Evolutionary conservation across 139 green algal genomes (phyloP).

Genomic region (Chlamydomonas sphaeroides): DNA sequence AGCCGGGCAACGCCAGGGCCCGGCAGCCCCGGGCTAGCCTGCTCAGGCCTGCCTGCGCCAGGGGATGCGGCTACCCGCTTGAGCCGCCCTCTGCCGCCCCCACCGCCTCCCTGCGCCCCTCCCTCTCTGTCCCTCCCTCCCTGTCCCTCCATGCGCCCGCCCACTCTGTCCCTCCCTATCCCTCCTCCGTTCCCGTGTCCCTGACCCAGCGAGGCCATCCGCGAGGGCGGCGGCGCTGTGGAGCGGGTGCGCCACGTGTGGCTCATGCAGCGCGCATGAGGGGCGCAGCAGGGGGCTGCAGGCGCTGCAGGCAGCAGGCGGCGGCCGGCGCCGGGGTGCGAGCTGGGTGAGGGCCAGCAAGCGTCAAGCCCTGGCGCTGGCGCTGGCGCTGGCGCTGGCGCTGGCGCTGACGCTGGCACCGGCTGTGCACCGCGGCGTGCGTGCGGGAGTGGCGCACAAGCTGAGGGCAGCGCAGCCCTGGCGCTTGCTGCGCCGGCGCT

Average conservation of each 20-base stretch:
- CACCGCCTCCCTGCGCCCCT: not conserved
- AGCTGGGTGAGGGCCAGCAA: too few relatives aligned
- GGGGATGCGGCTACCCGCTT: not conserved
- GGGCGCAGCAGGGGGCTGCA: not conserved
- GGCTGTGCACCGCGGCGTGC: too few relatives aligned
- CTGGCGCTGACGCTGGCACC: too few relatives aligned
- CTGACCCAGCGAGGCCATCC: constrained; percentile 51
- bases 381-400: too few relatives aligned
- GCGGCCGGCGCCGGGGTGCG: too few relatives aligned
- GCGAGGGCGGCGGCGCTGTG: constrained; percentile 53
- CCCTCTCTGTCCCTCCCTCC: not conserved
- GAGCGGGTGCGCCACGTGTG: constrained; percentile 50
- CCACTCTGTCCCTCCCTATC: not conserved
- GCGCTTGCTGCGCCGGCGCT: too few relatives aligned
- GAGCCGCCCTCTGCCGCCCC: not conserved
- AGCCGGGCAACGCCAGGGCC: too few relatives aligned
- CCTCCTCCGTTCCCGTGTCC: not conserved
- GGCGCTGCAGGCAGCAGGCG: too few relatives aligned
- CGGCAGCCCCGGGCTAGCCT: too few relatives aligned
- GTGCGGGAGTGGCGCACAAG: too few relatives aligned
- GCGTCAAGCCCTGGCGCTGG: too few relatives aligned
- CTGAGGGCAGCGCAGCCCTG: too few relatives aligned
- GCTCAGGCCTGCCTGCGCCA: not conserved
- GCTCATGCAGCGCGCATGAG: constrained; percentile 25
- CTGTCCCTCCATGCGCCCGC: not conserved